These are phyloP conservation scores for Dactylorhiza incarnata DNA, from an alignment of 106 monocot species.

Conservation along the genomic window DNA sequence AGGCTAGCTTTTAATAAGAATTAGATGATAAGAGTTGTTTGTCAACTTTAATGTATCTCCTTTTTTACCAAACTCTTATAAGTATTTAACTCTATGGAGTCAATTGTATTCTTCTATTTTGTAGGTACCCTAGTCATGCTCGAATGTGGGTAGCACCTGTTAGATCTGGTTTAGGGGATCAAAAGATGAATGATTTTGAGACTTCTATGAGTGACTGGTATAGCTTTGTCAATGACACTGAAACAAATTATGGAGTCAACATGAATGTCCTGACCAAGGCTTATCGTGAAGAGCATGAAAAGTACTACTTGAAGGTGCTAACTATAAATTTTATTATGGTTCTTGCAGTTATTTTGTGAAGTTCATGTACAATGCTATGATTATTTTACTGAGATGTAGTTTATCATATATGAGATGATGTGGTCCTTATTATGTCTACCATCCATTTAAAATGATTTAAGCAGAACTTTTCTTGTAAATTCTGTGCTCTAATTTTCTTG, in stretches of 20 bases:
- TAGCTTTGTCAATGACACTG: slow-evolving; percentile 71
- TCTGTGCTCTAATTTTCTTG: not conserved
- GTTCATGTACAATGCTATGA: not conserved
- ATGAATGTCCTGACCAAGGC: slow-evolving; percentile 77
- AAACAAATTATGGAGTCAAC: slow-evolving; percentile 78
- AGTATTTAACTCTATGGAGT: not conserved
- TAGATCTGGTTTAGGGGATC: slow-evolving; percentile 67
- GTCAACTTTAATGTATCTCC: not conserved
- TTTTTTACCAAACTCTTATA: not conserved
- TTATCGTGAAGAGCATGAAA: slow-evolving; percentile 76
- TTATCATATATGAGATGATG: not conserved
- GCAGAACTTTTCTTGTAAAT: not conserved
- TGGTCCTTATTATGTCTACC: not conserved
- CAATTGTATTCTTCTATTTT: slow-evolving; percentile 3
- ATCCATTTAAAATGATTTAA: not conserved
- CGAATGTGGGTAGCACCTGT: slow-evolving; percentile 98
- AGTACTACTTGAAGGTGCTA: slow-evolving; percentile 85
- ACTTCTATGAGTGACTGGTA: slow-evolving; percentile 74
- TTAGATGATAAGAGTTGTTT: not conserved
- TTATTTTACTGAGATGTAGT: not conserved
- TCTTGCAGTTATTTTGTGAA: too few species aligned
- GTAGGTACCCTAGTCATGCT: slow-evolving; percentile 99
- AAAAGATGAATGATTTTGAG: slow-evolving; percentile 74
- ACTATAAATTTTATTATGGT: not conserved
- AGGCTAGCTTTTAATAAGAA: not conserved